Conservation (phyloP, 75 land plant species). For the Chamaecyparis obtusa region DNA sequence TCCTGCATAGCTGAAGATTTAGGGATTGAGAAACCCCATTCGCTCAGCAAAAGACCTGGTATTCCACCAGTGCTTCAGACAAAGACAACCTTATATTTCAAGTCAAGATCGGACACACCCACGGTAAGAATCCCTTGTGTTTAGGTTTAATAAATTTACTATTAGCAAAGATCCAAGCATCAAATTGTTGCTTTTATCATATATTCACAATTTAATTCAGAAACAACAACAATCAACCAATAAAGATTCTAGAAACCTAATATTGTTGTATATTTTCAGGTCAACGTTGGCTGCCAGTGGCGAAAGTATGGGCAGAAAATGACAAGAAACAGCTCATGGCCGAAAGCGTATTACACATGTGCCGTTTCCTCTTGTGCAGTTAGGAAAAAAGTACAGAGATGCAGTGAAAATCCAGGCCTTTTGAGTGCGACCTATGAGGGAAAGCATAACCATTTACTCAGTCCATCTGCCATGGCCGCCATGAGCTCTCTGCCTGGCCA, state of each 20-base stretch:
- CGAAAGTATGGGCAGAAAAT: constrained; percentile 29
- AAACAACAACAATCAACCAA: no score
- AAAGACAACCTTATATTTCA: neutral
- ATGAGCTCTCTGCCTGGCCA: neutral
- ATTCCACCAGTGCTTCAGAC: neutral
- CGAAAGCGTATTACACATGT: constrained; percentile 25
- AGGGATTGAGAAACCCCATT: neutral
- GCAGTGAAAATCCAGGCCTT: neutral
- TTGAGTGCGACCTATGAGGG: neutral
- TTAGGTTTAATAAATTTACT: neutral
- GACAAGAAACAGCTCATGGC: constrained; percentile 18
- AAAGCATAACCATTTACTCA: neutral
- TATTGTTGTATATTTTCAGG: neutral
- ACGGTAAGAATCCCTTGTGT: neutral
- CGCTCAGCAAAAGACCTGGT: neutral
- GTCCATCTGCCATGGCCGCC: neutral
- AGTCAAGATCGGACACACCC: neutral
- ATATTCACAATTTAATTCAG: no score
- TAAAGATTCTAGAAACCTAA: no score
- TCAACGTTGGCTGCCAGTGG: constrained; percentile 29
- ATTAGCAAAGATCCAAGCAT: neutral
- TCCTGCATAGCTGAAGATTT: neutral
- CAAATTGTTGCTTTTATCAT: no score
- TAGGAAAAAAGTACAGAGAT: constrained; percentile 15
- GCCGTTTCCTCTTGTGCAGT: constrained; percentile 20